These are phyloP conservation scores for Rhododendron mucronatum DNA, from an alignment of 148 eudicot species.

Conservation along the genomic window DNA sequence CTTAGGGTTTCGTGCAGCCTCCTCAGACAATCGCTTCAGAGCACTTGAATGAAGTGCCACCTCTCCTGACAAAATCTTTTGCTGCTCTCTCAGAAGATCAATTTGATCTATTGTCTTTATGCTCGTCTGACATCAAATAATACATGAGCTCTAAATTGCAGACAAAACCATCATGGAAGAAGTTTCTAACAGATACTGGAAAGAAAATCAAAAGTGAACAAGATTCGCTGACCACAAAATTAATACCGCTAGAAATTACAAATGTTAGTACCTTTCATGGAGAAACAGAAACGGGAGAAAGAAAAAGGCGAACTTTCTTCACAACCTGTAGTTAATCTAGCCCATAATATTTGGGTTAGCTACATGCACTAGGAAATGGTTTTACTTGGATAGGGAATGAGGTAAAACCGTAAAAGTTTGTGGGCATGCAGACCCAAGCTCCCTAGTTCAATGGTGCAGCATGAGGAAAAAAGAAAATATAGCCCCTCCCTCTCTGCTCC, in stretches of 20 bases:
- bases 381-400: background rate
- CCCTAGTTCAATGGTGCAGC: background rate
- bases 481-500: background rate
- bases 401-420: background rate
- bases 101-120: conserved; percentile 70
- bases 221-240: background rate
- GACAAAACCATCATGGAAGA: background rate
- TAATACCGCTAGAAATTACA: background rate
- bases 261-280: background rate
- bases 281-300: background rate
- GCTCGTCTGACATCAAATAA: conserved; percentile 55
- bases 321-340: background rate
- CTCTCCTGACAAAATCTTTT: conserved; percentile 90
- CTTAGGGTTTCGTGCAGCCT: conserved; percentile 53
- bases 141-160: conserved; percentile 3
- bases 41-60: conserved; percentile 88
- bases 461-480: background rate
- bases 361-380: background rate
- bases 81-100: conserved; percentile 92
- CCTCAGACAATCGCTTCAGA: conserved; percentile 82
- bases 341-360: background rate
- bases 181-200: background rate
- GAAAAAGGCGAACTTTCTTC: background rate
- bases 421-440: background rate
- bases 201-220: background rate